phyloP scores from a whole-genome alignment of 78 protist genomes.

The Diacronema lutheri region DNA sequence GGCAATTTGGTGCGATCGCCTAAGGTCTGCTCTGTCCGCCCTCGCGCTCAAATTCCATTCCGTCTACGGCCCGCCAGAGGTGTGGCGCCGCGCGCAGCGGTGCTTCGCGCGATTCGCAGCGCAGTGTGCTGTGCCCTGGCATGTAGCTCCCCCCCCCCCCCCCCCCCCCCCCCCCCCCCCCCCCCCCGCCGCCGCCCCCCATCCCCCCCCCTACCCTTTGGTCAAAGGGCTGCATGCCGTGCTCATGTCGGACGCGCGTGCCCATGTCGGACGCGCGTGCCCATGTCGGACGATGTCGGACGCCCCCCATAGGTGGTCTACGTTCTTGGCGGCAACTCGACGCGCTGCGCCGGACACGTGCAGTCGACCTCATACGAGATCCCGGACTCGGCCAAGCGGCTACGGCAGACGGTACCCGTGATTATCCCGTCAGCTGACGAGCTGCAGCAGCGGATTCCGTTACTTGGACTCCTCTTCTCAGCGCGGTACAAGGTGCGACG shows the following conservation, averaged over 20 bases:
- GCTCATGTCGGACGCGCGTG: too few relatives aligned
- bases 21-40: neutral
- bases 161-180: too few relatives aligned
- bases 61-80: constrained; percentile 30
- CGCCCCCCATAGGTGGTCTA: constrained; percentile 21
- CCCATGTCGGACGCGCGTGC: too few relatives aligned
- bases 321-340: constrained; percentile 34
- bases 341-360: neutral
- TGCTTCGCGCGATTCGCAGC: too few relatives aligned
- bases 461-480: neutral
- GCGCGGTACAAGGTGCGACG: neutral
- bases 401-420: constrained; percentile 1
- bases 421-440: neutral
- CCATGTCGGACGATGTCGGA: neutral
- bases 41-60: constrained; percentile 22
- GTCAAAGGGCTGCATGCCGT: too few relatives aligned
- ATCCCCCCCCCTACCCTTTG: too few relatives aligned
- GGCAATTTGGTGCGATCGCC: neutral
- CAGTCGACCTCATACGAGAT: neutral
- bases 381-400: neutral
- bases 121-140: too few relatives aligned
- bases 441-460: constrained; percentile 1
- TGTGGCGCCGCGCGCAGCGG: too few relatives aligned
- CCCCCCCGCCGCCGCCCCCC: too few relatives aligned
- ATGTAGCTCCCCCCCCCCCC: too few relatives aligned